These are phyloP conservation scores for Solanum chacoense DNA, from an alignment of 305 asterid species.

Conservation along the genomic window DNA sequence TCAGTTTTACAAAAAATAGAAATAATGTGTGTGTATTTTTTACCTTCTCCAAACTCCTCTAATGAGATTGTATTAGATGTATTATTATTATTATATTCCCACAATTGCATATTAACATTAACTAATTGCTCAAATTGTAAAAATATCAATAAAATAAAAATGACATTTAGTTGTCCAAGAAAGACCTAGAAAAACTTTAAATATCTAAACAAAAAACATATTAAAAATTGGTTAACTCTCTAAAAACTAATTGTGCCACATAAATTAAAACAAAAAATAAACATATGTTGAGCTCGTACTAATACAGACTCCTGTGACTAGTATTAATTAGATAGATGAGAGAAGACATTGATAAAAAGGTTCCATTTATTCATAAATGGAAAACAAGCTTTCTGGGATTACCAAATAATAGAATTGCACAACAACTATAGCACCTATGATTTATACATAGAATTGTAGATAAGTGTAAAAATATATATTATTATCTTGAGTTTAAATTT, in stretches of 20 bases:
- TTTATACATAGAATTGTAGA: not conserved
- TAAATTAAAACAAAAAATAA: too few relatives aligned
- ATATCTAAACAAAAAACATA: too few relatives aligned
- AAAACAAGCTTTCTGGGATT: not conserved
- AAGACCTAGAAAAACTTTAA: not conserved
- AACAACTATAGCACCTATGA: not conserved
- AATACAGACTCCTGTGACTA: not conserved
- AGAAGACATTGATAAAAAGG: too few relatives aligned
- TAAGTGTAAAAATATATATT: not conserved
- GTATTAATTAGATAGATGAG: not conserved
- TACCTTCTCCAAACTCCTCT: not conserved
- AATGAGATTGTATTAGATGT: not conserved
- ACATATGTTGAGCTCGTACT: too few relatives aligned
- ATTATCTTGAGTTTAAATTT: not conserved
- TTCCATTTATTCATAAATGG: too few relatives aligned
- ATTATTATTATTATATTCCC: too few relatives aligned
- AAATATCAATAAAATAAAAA: too few relatives aligned
- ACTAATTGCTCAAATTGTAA: too few relatives aligned
- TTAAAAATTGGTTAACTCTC: too few relatives aligned
- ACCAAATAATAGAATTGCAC: not conserved
- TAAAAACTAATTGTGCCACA: not conserved
- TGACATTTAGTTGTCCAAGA: not conserved
- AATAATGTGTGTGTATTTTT: not conserved
- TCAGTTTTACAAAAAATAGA: not conserved
- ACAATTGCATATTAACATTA: too few relatives aligned